These are phyloP conservation scores for Avena eriantha DNA, from an alignment of 176 grass and related monocot species.

Conservation along the genomic window DNA sequence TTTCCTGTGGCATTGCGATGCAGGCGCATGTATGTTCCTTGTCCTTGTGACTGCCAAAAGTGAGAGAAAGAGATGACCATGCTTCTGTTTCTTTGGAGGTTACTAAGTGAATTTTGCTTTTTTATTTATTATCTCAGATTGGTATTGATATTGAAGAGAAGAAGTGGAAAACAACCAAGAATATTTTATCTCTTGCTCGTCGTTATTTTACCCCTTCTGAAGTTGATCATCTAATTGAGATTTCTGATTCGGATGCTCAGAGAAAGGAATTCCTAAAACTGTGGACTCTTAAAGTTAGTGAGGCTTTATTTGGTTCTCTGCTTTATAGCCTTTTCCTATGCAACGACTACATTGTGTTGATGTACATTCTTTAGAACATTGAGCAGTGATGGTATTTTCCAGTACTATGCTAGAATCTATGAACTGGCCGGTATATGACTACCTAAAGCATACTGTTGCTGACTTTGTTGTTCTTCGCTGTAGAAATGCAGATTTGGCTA, in stretches of 20 bases:
- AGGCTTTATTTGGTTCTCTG: slow-evolving; percentile 17
- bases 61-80: not conserved
- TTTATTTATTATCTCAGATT: slow-evolving; percentile 55
- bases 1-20: slow-evolving; percentile 80
- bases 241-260: slow-evolving; percentile 68
- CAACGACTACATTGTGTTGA: too few relatives aligned
- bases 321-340: not conserved
- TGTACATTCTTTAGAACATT: not conserved
- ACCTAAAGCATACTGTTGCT: not conserved
- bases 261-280: slow-evolving; percentile 88
- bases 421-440: not conserved
- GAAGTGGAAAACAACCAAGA: slow-evolving; percentile 72
- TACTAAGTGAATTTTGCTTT: slow-evolving; percentile 33
- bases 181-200: slow-evolving; percentile 68
- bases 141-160: slow-evolving; percentile 96
- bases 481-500: not conserved
- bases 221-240: slow-evolving; percentile 66
- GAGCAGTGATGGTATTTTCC: not conserved
- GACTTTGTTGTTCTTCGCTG: not conserved
- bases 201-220: slow-evolving; percentile 90
- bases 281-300: slow-evolving; percentile 97
- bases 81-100: slow-evolving; percentile 27
- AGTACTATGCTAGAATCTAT: slow-evolving; percentile 1
- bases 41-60: slow-evolving; percentile 3
- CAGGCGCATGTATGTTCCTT: slow-evolving; percentile 63